Percentiles rank a stretch among this genome's conserved stretches.
Evolutionary conservation across 2,329 filamentous ascomycete species (phyloP).

Genomic region (Didymella sp.): DNA sequence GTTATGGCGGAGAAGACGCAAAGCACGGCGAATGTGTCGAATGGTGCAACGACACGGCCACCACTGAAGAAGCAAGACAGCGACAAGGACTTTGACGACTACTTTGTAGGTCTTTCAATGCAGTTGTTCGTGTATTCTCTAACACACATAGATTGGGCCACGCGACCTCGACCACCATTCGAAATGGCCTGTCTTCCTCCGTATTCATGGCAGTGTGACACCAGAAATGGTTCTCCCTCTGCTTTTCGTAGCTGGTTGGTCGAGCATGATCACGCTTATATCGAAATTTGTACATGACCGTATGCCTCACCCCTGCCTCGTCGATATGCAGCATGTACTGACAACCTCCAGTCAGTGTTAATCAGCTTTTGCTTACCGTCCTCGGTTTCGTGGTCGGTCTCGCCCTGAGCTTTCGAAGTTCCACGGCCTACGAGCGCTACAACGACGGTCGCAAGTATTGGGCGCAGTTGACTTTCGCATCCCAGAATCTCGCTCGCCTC

Average conservation of each 20-base stretch:
- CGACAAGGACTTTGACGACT: conserved; percentile 60
- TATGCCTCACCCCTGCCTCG: conserved; percentile 10
- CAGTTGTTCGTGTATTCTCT: conserved; percentile 6
- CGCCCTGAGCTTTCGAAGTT: conserved; percentile 74
- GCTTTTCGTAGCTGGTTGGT: conserved; percentile 68
- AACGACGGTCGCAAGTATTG: conserved; percentile 68
- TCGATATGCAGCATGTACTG: neutral
- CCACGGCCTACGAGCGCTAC: conserved; percentile 75
- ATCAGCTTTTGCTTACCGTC: conserved; percentile 73
- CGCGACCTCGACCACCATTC: conserved; percentile 75
- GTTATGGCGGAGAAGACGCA: conserved; percentile 27
- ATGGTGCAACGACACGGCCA: conserved; percentile 11
- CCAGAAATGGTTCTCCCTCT: conserved; percentile 77
- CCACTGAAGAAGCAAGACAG: conserved; percentile 32
- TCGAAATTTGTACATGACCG: conserved; percentile 51
- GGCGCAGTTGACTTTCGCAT: conserved; percentile 63
- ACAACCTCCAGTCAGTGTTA: conserved; percentile 59
- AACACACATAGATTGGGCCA: conserved; percentile 57
- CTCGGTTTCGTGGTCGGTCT: conserved; percentile 82
- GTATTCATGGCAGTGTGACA: conserved; percentile 75
- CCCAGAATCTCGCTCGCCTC: conserved; percentile 69
- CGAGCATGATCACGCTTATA: conserved; percentile 66
- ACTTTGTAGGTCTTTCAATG: conserved; percentile 57
- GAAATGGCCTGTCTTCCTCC: conserved; percentile 76
- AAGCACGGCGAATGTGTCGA: conserved; percentile 23